phyloP scores from a whole-genome alignment of 768 basidiomycete genomes.

The Rhizopogon vulgaris region DNA sequence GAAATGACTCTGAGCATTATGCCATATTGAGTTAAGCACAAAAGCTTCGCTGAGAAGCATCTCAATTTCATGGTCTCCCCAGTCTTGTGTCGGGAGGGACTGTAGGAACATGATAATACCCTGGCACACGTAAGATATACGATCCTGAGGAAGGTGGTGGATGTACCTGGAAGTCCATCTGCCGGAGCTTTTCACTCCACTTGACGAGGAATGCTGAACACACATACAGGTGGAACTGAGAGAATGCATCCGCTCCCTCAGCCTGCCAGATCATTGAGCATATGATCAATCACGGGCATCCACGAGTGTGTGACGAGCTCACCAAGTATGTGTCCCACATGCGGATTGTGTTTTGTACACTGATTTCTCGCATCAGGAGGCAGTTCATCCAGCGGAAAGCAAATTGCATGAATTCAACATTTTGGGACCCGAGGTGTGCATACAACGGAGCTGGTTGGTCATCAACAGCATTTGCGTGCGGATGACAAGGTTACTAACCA shows the following conservation, averaged over 20 bases:
- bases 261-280: constrained; percentile 47
- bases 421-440: constrained; percentile 79
- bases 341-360: constrained; percentile 90
- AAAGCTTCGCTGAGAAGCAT: constrained; percentile 95
- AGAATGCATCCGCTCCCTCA: constrained; percentile 96
- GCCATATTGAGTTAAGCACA: constrained; percentile 88
- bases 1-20: constrained; percentile 88
- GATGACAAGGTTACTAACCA: constrained; percentile 39
- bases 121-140: constrained; percentile 33
- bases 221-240: constrained; percentile 97
- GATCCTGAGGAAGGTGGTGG: background rate
- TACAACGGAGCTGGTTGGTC: constrained; percentile 66
- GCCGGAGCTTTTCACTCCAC: constrained; percentile 88
- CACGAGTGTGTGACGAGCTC: constrained; percentile 21
- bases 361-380: constrained; percentile 95
- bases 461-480: background rate
- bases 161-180: constrained; percentile 97
- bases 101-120: constrained; percentile 99
- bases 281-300: background rate
- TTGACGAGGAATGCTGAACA: constrained; percentile 95
- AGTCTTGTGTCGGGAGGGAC: constrained; percentile 84
- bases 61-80: constrained; percentile 95
- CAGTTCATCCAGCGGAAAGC: constrained; percentile 99
- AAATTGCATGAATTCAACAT: constrained; percentile 99
- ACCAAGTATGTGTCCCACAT: constrained; percentile 99